Evolutionary conservation across 2,329 filamentous ascomycete species (phyloP).

Genomic region (Aspergillus aculeatus): DNA sequence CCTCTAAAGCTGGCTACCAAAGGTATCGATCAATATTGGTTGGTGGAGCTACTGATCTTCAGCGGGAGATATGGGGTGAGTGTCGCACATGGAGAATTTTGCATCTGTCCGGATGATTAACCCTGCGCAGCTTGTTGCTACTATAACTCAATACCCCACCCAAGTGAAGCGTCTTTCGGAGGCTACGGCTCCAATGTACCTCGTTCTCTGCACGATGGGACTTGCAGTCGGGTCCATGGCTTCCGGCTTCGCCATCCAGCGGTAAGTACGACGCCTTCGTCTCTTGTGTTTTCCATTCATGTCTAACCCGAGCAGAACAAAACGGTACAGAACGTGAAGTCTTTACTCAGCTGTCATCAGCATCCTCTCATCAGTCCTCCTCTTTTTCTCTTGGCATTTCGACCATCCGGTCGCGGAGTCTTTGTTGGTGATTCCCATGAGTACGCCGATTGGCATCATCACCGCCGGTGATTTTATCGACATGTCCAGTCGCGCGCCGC

Average conservation of each 20-base stretch:
- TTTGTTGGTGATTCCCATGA: constrained; percentile 8
- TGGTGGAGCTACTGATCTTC: background rate
- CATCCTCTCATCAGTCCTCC: background rate
- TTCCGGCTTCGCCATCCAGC: background rate
- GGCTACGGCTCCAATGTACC: background rate
- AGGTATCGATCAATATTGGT: constrained; percentile 3
- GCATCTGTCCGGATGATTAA: background rate
- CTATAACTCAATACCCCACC: background rate
- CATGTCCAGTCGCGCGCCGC: background rate
- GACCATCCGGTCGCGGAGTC: background rate
- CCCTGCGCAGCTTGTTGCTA: background rate
- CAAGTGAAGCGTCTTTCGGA: background rate
- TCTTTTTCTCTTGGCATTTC: constrained; percentile 1
- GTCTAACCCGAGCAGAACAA: background rate
- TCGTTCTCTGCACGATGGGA: background rate
- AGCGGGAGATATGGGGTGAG: background rate
- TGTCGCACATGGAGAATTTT: background rate
- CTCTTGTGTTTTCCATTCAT: too few relatives aligned
- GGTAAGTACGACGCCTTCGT: background rate
- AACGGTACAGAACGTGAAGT: constrained; percentile 2
- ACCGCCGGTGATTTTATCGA: constrained; percentile 4
- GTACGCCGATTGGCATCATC: background rate
- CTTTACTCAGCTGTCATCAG: background rate
- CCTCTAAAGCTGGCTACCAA: background rate
- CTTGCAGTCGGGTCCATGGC: background rate